A percentile compares a stretch with the other conserved stretches of the same genome.
Evolutionary conservation across 805 yeast genomes (phyloP).

Genomic region (Starmera caribaea): DNA sequence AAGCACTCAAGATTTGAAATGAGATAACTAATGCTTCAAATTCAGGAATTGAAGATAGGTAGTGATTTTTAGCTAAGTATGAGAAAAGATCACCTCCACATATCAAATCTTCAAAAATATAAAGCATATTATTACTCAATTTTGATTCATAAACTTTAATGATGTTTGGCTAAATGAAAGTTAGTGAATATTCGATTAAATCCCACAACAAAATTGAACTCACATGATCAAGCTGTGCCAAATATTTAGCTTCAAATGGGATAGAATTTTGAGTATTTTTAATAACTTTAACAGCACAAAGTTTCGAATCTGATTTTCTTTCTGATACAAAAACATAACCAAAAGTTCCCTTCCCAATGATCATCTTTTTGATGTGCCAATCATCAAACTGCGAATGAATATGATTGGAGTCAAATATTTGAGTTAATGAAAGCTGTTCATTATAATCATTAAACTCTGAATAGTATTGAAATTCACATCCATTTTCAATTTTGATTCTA

Average conservation of each 20-base stretch:
- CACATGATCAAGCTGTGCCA: constrained; percentile 30
- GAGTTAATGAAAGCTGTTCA: constrained; percentile 7
- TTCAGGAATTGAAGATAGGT: constrained; percentile 36
- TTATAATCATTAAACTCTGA: constrained; percentile 7
- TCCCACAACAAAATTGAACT: constrained; percentile 7
- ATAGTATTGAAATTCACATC: constrained; percentile 14
- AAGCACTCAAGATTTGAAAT: constrained; percentile 47
- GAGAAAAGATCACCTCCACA: constrained; percentile 55
- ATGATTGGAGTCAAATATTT: constrained; percentile 12
- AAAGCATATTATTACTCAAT: constrained; percentile 20
- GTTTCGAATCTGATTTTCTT: constrained; percentile 14
- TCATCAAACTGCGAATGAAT: constrained; percentile 16
- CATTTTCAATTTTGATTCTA: constrained; percentile 26
- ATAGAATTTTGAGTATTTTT: constrained; percentile 19
- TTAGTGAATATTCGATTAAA: constrained; percentile 4
- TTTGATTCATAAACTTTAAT: constrained; percentile 32
- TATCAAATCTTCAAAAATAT: constrained; percentile 38
- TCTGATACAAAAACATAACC: constrained; percentile 37
- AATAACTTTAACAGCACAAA: constrained; percentile 43
- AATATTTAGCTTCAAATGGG: constrained; percentile 34
- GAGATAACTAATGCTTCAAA: constrained; percentile 42
- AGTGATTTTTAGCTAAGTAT: constrained; percentile 34
- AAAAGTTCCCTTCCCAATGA: constrained; percentile 49
- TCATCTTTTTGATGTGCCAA: constrained; percentile 34
- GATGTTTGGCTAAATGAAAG: constrained; percentile 33